Evolutionary conservation across 495 filamentous ascomycete species (phyloP), one percentile per base, ranked within the genome.

Genomic region (Penicillium ucsense): DNA sequence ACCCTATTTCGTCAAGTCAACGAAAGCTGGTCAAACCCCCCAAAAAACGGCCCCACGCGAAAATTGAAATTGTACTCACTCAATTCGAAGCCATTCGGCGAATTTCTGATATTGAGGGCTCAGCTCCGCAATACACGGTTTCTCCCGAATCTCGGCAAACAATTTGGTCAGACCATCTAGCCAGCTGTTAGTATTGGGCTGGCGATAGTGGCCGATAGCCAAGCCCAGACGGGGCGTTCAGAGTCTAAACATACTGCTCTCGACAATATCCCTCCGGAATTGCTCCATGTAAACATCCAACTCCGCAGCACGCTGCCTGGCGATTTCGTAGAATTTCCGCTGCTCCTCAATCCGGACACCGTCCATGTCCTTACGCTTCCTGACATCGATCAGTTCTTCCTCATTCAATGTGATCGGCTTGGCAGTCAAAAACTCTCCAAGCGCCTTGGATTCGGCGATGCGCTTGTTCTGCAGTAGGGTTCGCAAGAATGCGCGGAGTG

Each of bases 261-360:
- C 84, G 31, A 88, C 83, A 57, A 88, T 83, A 52, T 85, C 82
- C 43, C 81, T 67, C 38, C 84, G 70, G 62, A 88, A 88, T 34
- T 77, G 78, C 67, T 98, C 92, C 92, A 98, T 98, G 60, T 96
- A 96, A 6, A 94, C 85, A 68, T 98, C 94, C 41, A 98, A 66
- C 57, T 96, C 94, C 3, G 84, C 82, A 9, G 92, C 92, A 43
- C 92, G 84, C 62, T 89, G 81, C 50, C 88, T 72, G 3, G 92
- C 92, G 61, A 98, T 87, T 60, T 98, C 90, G 68, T 95, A 98
- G 64, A 98, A 98, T 45, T 77, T 77, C 63, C 79, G 84, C 62
- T 97, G 92, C 65, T 98, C 92, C 57, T 94, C 85, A 28, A 97
- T 77, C 29, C 92, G 77, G 54, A 87, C 83, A 55, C 86, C 80